Percentiles rank a stretch among this genome's conserved stretches.
Evolutionary conservation across 2,329 filamentous ascomycete species (phyloP).

Genomic region (Geoglossum cookeanum): DNA sequence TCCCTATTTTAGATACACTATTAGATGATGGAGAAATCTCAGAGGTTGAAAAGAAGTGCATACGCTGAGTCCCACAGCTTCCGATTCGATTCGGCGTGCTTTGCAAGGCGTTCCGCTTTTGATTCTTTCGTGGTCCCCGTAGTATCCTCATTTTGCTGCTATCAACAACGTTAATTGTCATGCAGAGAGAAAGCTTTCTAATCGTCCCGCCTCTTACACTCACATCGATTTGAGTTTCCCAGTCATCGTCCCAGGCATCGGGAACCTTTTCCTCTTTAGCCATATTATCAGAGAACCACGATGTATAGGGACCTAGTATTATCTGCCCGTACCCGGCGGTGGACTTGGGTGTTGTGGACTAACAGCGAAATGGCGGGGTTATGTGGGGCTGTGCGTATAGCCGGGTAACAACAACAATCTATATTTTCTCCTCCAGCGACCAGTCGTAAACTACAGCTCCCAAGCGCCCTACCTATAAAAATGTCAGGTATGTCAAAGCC

Average conservation of each 20-base stretch:
- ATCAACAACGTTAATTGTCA: conserved; percentile 17
- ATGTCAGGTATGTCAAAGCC: background rate
- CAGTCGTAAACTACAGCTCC: background rate
- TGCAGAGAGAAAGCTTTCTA: conserved; percentile 16
- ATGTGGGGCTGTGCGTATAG: background rate
- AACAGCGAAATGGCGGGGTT: background rate
- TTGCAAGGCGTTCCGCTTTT: conserved; percentile 58
- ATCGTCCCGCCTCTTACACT: conserved; percentile 5
- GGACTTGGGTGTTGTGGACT: background rate
- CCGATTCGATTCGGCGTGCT: conserved; percentile 67
- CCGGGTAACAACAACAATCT: background rate
- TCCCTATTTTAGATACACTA: conserved; percentile 32
- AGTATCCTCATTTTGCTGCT: conserved; percentile 21
- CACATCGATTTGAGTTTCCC: conserved; percentile 64
- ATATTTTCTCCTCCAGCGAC: background rate
- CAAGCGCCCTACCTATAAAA: background rate
- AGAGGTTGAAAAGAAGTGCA: background rate
- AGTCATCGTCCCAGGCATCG: conserved; percentile 84
- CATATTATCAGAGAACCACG: conserved; percentile 12
- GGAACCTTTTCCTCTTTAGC: conserved; percentile 34
- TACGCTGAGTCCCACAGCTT: conserved; percentile 64
- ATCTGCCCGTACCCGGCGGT: background rate
- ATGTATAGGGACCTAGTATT: background rate
- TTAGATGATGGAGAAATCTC: background rate
- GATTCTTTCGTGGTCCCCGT: conserved; percentile 26